Evolutionary conservation across 2,329 filamentous ascomycete species (phyloP).

Genomic region (Aspergillus fischeri): DNA sequence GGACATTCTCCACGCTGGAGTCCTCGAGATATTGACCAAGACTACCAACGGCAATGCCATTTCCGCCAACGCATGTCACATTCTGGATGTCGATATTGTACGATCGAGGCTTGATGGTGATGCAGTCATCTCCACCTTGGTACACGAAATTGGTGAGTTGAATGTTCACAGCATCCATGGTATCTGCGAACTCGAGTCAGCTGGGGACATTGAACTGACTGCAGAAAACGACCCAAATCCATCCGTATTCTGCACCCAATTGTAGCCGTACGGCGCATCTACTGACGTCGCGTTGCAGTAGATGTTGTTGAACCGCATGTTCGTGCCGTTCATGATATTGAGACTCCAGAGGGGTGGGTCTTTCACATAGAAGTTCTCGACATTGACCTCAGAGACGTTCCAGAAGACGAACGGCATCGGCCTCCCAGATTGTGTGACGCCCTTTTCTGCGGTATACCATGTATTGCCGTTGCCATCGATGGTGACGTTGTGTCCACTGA

Average conservation of each 20-base stretch:
- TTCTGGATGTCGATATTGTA: conserved; percentile 55
- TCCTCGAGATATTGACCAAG: conserved; percentile 56
- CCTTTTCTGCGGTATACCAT: conserved; percentile 51
- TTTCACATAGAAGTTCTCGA: conserved; percentile 36
- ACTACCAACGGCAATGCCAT: conserved; percentile 50
- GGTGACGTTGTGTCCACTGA: conserved; percentile 48
- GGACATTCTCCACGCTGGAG: conserved; percentile 48
- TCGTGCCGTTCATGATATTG: conserved; percentile 56
- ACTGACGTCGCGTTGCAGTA: conserved; percentile 49
- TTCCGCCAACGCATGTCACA: conserved; percentile 51
- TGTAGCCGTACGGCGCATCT: conserved; percentile 48
- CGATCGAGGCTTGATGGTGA: conserved; percentile 59
- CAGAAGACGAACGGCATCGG: conserved; percentile 58
- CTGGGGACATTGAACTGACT: neutral
- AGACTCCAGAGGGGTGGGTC: conserved; percentile 43
- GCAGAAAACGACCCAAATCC: conserved; percentile 41
- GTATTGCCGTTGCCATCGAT: conserved; percentile 53
- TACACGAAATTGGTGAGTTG: conserved; percentile 49
- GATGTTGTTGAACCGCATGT: conserved; percentile 51
- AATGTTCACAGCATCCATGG: conserved; percentile 52
- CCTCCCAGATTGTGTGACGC: conserved; percentile 46
- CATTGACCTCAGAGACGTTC: conserved; percentile 53
- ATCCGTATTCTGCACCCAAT: conserved; percentile 58
- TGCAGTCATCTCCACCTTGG: conserved; percentile 59
- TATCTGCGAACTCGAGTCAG: conserved; percentile 32